Evolutionary conservation across 2,329 filamentous ascomycete genomes (phyloP).

Genomic region (Fusarium concolor): DNA sequence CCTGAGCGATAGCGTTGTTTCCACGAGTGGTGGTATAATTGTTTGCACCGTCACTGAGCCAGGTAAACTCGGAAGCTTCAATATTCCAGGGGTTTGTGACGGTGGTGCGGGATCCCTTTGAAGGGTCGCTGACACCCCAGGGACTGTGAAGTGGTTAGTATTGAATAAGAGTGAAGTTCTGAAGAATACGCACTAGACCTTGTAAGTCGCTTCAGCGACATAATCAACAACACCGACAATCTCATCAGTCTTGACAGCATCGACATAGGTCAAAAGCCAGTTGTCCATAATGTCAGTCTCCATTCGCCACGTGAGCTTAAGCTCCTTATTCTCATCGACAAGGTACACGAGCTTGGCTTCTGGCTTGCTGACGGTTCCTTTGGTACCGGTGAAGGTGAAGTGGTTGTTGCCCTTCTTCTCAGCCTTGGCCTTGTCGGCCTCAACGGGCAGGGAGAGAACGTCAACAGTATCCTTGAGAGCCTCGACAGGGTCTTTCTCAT

Average conservation of each 20-base stretch:
- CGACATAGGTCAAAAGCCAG: constrained; percentile 70
- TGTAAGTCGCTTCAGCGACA: constrained; percentile 64
- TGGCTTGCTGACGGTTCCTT: constrained; percentile 63
- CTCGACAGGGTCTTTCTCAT: constrained; percentile 56
- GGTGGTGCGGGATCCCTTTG: constrained; percentile 58
- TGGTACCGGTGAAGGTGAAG: constrained; percentile 59
- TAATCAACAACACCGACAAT: constrained; percentile 68
- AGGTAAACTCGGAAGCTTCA: constrained; percentile 63
- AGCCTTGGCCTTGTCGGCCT: constrained; percentile 44
- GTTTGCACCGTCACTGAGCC: constrained; percentile 60
- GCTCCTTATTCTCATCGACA: constrained; percentile 57
- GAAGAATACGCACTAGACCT: constrained; percentile 57
- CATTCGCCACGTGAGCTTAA: constrained; percentile 67
- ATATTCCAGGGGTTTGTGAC: constrained; percentile 62
- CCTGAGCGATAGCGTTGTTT: constrained; percentile 69
- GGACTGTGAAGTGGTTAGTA: constrained; percentile 45
- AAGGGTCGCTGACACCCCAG: constrained; percentile 67
- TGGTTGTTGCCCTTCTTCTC: constrained; percentile 46
- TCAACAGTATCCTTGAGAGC: constrained; percentile 57
- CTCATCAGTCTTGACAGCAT: constrained; percentile 59
- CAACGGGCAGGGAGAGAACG: constrained; percentile 50
- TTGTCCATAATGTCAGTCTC: constrained; percentile 68
- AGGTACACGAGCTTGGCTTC: constrained; percentile 68
- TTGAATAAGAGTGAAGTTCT: rapidly evolving
- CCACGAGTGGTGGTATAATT: constrained; percentile 66